A percentile compares a stretch with the other conserved stretches of the same genome.
These are phyloP conservation scores for Porcisia deanei DNA, from an alignment of 208 protist genomes.

Conservation along the genomic window DNA sequence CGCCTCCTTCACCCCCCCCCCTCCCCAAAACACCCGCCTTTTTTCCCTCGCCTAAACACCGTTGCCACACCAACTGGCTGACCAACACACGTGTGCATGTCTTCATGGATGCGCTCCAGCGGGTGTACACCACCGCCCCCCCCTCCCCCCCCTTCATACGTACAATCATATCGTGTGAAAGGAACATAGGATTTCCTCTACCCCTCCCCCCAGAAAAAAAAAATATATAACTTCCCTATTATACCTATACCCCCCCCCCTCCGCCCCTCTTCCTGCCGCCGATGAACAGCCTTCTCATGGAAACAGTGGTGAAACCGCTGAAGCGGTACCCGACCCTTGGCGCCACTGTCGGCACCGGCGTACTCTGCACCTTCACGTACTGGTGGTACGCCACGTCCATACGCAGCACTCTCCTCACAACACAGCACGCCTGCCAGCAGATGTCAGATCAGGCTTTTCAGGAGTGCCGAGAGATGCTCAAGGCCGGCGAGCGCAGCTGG, in stretches of 20 bases:
- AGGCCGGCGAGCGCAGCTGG: slow-evolving; percentile 69
- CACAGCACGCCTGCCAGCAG: slow-evolving; percentile 54
- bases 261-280: background rate
- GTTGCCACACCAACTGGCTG: too few species aligned
- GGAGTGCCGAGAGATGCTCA: slow-evolving; percentile 71
- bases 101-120: too few species aligned
- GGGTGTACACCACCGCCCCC: too few species aligned
- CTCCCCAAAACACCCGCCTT: too few species aligned
- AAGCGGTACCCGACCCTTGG: slow-evolving; percentile 51
- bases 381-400: slow-evolving; percentile 74
- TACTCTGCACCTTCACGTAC: slow-evolving; percentile 59
- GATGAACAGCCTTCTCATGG: slow-evolving; percentile 54
- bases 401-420: slow-evolving; percentile 42
- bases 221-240: background rate
- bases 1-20: too few species aligned
- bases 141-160: too few species aligned
- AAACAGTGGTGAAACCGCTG: slow-evolving; percentile 46
- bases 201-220: background rate
- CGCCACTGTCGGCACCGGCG: slow-evolving; percentile 51
- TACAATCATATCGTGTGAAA: too few species aligned
- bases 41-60: too few species aligned
- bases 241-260: background rate
- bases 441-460: slow-evolving; percentile 56
- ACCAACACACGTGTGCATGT: too few species aligned
- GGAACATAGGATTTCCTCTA: too few species aligned